phyloP scores from a whole-genome alignment of 2,329 filamentous ascomycete genomes.

The Pyrenochaeta sp. region DNA sequence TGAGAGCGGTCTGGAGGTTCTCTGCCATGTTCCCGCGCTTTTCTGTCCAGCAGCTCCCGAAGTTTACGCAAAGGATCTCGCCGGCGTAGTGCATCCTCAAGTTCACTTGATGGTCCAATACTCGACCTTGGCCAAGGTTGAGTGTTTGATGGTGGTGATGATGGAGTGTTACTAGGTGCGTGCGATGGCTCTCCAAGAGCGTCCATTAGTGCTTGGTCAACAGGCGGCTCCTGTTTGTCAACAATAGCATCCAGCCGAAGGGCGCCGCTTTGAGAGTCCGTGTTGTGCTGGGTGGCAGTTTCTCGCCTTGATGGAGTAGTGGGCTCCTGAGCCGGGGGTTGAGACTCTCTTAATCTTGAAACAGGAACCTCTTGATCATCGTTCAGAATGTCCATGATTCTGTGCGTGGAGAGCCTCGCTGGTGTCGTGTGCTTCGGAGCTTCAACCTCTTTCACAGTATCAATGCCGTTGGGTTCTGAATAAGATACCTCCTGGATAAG shows the following conservation, averaged over 20 bases:
- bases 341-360: slow-evolving; percentile 29
- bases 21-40: slow-evolving; percentile 31
- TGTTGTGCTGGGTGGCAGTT: slow-evolving; percentile 20
- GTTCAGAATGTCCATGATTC: slow-evolving; percentile 50
- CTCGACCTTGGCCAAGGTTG: slow-evolving; percentile 26
- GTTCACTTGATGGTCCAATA: slow-evolving; percentile 23
- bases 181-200: slow-evolving; percentile 22
- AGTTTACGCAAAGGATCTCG: slow-evolving; percentile 38
- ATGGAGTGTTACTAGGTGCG: slow-evolving; percentile 27
- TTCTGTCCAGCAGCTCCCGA: slow-evolving; percentile 36
- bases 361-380: slow-evolving; percentile 43
- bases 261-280: slow-evolving; percentile 27
- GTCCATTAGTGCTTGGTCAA: slow-evolving; percentile 34
- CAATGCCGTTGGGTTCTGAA: slow-evolving; percentile 18
- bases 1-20: slow-evolving; percentile 27
- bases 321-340: slow-evolving; percentile 25
- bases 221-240: slow-evolving; percentile 30
- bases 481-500: slow-evolving; percentile 7
- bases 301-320: slow-evolving; percentile 24
- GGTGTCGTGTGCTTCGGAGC: slow-evolving; percentile 29
- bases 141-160: slow-evolving; percentile 24
- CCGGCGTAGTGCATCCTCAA: slow-evolving; percentile 35
- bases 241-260: slow-evolving; percentile 28
- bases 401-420: slow-evolving; percentile 41
- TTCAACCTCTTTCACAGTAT: slow-evolving; percentile 14